Percentiles rank a stretch among this genome's conserved stretches.
These are phyloP conservation scores for Garcia nutans DNA, from an alignment of 345 rosid genomes.

Conservation along the genomic window DNA sequence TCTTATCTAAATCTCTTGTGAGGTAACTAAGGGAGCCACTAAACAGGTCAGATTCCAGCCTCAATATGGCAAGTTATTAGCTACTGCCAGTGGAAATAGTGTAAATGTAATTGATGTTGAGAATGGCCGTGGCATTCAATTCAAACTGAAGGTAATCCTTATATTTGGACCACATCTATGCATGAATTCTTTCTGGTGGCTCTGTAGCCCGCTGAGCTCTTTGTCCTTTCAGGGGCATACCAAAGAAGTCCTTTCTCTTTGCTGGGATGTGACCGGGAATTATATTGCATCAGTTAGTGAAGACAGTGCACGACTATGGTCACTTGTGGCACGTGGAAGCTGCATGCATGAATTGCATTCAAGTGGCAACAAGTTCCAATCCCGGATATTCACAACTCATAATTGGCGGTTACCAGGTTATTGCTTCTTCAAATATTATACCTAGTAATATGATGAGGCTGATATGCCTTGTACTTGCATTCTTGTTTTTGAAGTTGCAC, in stretches of 20 bases:
- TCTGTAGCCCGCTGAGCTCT: neutral
- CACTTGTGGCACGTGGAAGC: conserved; percentile 16
- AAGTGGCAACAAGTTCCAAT: conserved; percentile 34
- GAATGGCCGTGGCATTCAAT: conserved; percentile 12
- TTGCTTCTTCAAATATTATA: neutral
- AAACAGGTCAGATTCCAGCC: conserved; percentile 37
- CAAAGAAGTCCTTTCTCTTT: conserved; percentile 29
- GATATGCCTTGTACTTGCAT: neutral
- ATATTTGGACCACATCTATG: neutral
- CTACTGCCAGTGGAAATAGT: conserved; percentile 25
- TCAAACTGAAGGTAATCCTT: conserved; percentile 26
- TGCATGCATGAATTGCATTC: conserved; percentile 25
- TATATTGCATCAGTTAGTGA: conserved; percentile 36
- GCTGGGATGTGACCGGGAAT: conserved; percentile 34
- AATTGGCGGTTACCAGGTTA: conserved; percentile 35
- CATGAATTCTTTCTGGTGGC: neutral
- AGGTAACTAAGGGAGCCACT: conserved; percentile 27
- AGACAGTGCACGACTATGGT: conserved; percentile 33
- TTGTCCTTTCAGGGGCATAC: conserved; percentile 30
- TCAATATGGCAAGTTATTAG: conserved; percentile 22
- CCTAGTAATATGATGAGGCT: neutral
- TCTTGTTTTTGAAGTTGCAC: neutral
- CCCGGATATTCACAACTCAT: conserved; percentile 29
- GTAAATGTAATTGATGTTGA: conserved; percentile 32
- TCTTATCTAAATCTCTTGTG: neutral